phyloP scores from a whole-genome alignment of 2,329 filamentous ascomycete genomes.

The Xylaria sp. region DNA sequence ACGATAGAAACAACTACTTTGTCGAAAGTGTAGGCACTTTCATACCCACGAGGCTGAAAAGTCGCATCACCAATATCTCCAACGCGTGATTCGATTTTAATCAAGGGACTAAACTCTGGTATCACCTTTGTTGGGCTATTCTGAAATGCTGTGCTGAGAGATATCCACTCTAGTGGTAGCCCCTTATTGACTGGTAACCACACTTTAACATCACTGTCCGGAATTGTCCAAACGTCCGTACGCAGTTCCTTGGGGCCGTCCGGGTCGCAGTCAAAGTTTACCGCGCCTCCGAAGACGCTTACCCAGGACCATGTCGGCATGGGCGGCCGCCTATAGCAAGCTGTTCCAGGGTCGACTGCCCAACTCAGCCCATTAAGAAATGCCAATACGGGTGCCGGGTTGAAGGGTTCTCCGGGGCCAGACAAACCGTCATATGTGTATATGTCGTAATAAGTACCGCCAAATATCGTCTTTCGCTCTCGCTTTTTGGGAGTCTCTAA shows the following conservation, averaged over 20 bases:
- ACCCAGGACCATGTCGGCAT: conserved; percentile 28
- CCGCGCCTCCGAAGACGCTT: conserved; percentile 10
- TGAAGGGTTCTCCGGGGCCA: conserved; percentile 13
- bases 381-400: conserved; percentile 13
- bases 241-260: conserved; percentile 15
- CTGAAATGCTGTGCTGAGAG: conserved; percentile 6
- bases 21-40: not conserved
- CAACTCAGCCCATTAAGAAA: conserved; percentile 16
- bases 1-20: conserved; percentile 5
- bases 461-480: no score
- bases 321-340: conserved; percentile 8
- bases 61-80: conserved; percentile 1
- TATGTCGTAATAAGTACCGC: no score
- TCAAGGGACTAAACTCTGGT: conserved; percentile 3
- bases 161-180: conserved; percentile 8
- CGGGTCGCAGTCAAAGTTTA: conserved; percentile 12
- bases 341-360: conserved; percentile 2
- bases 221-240: conserved; percentile 17
- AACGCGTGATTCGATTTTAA: conserved; percentile 16
- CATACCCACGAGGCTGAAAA: not conserved
- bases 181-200: conserved; percentile 16
- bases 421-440: no score
- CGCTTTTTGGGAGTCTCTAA: no score
- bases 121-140: conserved; percentile 17
- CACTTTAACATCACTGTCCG: conserved; percentile 6